Evolutionary conservation across 2,329 filamentous ascomycete species (phyloP).

Genomic region (Colletotrichum tamarilloi): DNA sequence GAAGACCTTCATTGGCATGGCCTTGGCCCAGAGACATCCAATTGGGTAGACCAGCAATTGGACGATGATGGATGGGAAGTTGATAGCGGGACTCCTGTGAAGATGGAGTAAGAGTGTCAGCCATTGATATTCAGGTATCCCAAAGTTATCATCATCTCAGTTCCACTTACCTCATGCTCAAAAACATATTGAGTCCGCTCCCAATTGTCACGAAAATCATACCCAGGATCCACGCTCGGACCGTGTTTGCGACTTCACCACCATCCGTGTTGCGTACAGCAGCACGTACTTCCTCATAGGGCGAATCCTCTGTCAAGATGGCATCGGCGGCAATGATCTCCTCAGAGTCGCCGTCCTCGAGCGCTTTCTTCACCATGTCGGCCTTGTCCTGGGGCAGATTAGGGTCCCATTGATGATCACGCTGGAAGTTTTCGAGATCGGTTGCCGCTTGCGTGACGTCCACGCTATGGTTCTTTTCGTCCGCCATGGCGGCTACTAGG

Average conservation of each 20-base stretch:
- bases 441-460: conserved; percentile 16
- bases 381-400: conserved; percentile 47
- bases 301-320: conserved; percentile 49
- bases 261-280: conserved; percentile 33
- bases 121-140: neutral
- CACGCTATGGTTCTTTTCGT: neutral
- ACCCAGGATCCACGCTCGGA: conserved; percentile 57
- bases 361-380: conserved; percentile 44
- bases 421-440: conserved; percentile 44
- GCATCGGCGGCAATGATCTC: conserved; percentile 46
- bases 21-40: conserved; percentile 55
- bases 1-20: conserved; percentile 54
- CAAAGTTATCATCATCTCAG: conserved; percentile 7
- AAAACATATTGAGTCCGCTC: conserved; percentile 42
- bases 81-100: conserved; percentile 40
- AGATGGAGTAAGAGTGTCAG: conserved; percentile 42
- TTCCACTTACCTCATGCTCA: conserved; percentile 27
- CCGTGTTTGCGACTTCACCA: conserved; percentile 44
- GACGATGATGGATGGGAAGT: conserved; percentile 49
- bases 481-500: neutral
- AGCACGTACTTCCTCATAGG: conserved; percentile 45
- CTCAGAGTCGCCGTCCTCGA: conserved; percentile 44
- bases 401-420: conserved; percentile 48
- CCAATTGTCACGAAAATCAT: conserved; percentile 58
- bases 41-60: conserved; percentile 56